These are phyloP conservation scores for Strigomonas galati DNA, from an alignment of 208 protist genomes.

Conservation along the genomic window DNA sequence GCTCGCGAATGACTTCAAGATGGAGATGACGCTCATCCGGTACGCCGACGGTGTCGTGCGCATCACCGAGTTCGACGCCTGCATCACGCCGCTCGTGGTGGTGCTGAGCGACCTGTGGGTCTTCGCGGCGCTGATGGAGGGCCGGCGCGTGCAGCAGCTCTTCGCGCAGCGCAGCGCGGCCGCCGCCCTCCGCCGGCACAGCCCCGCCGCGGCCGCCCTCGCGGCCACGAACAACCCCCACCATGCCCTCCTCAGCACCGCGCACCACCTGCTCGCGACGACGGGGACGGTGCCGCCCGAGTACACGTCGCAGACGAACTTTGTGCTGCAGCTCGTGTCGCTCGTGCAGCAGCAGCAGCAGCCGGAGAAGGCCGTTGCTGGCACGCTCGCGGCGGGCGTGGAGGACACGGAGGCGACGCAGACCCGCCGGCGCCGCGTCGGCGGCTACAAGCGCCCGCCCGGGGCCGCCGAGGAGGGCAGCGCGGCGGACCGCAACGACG, in stretches of 20 bases:
- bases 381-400: constrained; percentile 7
- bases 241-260: not conserved
- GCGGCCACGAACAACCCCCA: not conserved
- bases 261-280: not conserved
- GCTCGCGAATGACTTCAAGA: constrained; percentile 24
- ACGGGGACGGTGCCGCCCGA: not conserved
- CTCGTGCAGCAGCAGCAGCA: constrained; percentile 5
- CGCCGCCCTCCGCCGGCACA: not conserved
- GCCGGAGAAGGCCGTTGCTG: constrained; percentile 1
- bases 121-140: constrained; percentile 41
- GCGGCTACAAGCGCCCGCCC: not conserved
- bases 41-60: constrained; percentile 60
- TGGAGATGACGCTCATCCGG: constrained; percentile 36
- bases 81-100: constrained; percentile 52
- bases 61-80: constrained; percentile 47
- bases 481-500: not conserved
- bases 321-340: constrained; percentile 13
- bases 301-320: constrained; percentile 15
- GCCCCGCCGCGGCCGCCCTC: not conserved
- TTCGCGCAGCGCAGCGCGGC: constrained; percentile 18
- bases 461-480: not conserved
- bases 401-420: not conserved
- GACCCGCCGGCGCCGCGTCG: not conserved
- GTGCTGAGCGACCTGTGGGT: constrained; percentile 44
- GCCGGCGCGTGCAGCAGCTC: constrained; percentile 32